Evolutionary conservation across 2,329 filamentous ascomycete species (phyloP), one percentile per base, ranked within the genome.

Genomic region (Paecilomyces sp.): DNA sequence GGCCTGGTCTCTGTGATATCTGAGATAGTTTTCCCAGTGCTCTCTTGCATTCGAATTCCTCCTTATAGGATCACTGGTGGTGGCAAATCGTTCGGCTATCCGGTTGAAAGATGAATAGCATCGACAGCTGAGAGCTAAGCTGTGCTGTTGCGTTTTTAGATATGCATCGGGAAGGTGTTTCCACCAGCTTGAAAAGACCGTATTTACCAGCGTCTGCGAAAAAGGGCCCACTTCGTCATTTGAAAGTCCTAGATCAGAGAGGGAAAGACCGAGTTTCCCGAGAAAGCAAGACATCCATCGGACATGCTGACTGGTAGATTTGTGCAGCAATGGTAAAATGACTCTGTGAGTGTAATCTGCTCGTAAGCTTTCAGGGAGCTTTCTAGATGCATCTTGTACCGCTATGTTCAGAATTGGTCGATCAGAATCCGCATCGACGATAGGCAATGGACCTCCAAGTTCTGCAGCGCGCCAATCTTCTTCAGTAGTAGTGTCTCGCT

Each of bases 271-370:
- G 5, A 62, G 13, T 12, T 58, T 54, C 1, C n/a, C 3, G n/a
- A 67, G 60, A 28, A 68, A 64, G 5, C 53, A 47, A 2, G 55
- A 54, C 58, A 68, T 65, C 66, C 66, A 68, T n/a, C 61, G 62
- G 18, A 60, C 59, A 60, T 66, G 65, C 24, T 63, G 59, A 9
- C 51, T 47, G 3, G 60, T 59, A 13, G 63, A 68, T 51, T 66
- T 59, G 2, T 62, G 57, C 3, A 68, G 22, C 24, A 67, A 31
- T 1, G 63, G 65, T 4, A 66, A 51, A 4, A 68, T 36, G n/a
- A 62, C 50, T 3, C 61, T 52, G 4, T 58, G 51, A 15, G 63
- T 57, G 47, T 68, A 66, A 9, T 36, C 36, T 31, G 33, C 18
- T 33, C 47, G 55, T 9, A 60, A 31, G n/a, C 34, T 24, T 15